Evolutionary conservation across 2,329 filamentous ascomycete genomes (phyloP).

Genomic region (Dactylellina cionopaga): DNA sequence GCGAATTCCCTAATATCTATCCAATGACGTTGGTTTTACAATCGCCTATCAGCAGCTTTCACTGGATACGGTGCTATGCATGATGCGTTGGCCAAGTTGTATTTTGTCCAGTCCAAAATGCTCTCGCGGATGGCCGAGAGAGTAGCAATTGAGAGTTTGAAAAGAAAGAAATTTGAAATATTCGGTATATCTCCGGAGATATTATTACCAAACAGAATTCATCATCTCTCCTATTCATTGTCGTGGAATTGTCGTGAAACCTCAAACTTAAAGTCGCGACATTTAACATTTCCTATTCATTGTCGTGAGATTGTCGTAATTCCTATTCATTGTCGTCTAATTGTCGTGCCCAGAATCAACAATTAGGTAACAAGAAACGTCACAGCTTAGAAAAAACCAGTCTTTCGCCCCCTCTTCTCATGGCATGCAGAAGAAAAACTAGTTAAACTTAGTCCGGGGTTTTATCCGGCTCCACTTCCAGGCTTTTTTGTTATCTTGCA

Average conservation of each 20-base stretch:
- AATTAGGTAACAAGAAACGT: slow-evolving; percentile 17
- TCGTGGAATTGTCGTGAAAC: slow-evolving; percentile 16
- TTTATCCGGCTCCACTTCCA: slow-evolving; percentile 21
- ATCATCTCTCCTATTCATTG: slow-evolving; percentile 11
- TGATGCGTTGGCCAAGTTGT: slow-evolving; percentile 46
- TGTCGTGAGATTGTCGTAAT: slow-evolving; percentile 6
- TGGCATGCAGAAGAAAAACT: neutral
- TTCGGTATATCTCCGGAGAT: slow-evolving; percentile 5
- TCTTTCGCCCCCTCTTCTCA: neutral
- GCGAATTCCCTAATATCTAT: neutral
- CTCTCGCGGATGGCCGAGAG: slow-evolving; percentile 33
- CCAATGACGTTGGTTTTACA: slow-evolving; percentile 7
- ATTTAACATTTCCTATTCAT: slow-evolving; percentile 4
- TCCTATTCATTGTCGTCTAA: slow-evolving; percentile 31
- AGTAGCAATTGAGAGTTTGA: neutral
- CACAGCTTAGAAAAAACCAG: neutral
- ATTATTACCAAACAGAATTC: neutral
- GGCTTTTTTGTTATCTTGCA: slow-evolving; percentile 26
- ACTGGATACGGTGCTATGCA: slow-evolving; percentile 17
- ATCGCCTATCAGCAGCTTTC: slow-evolving; percentile 9
- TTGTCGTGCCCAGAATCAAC: slow-evolving; percentile 12
- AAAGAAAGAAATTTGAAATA: neutral
- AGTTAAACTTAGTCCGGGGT: slow-evolving; percentile 10
- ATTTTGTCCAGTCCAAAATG: slow-evolving; percentile 15
- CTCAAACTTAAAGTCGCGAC: too few species aligned